These are phyloP conservation scores for Pouteria glomerata DNA, from an alignment of 148 eudicot species.

Conservation along the genomic window DNA sequence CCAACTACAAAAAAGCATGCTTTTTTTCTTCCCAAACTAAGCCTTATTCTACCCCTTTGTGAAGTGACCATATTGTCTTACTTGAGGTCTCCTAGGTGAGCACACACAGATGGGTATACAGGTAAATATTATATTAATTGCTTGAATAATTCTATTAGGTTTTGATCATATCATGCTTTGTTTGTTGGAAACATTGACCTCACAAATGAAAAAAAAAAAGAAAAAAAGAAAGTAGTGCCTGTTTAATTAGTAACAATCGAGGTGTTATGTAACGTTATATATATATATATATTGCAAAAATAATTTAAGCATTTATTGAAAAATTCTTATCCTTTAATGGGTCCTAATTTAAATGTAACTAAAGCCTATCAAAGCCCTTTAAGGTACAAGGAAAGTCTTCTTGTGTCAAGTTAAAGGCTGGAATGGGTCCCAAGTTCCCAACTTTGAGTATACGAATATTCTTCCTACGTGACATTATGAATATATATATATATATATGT, in stretches of 20 bases:
- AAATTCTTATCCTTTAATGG: background rate
- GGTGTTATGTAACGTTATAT: too few species aligned
- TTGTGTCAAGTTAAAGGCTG: slow-evolving; percentile 27
- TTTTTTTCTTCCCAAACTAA: background rate
- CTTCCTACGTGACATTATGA: too few species aligned
- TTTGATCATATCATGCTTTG: background rate
- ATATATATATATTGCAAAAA: too few species aligned
- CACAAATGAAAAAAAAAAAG: too few species aligned
- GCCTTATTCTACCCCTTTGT: too few species aligned
- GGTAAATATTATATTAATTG: background rate
- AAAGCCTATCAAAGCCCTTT: background rate
- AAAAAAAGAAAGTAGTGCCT: too few species aligned
- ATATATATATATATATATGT: too few species aligned
- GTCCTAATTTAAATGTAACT: background rate
- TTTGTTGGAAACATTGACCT: background rate
- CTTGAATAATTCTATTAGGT: background rate
- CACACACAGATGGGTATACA: background rate
- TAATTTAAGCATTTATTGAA: too few species aligned
- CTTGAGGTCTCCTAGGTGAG: background rate
- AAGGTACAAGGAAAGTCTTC: background rate
- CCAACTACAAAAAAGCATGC: too few species aligned
- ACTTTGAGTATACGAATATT: slow-evolving; percentile 1
- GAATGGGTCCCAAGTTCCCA: background rate
- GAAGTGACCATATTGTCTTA: background rate
- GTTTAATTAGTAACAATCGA: background rate